phyloP scores from a whole-genome alignment of 2,329 filamentous ascomycete species.

The Pestalotiopsis sp. region DNA sequence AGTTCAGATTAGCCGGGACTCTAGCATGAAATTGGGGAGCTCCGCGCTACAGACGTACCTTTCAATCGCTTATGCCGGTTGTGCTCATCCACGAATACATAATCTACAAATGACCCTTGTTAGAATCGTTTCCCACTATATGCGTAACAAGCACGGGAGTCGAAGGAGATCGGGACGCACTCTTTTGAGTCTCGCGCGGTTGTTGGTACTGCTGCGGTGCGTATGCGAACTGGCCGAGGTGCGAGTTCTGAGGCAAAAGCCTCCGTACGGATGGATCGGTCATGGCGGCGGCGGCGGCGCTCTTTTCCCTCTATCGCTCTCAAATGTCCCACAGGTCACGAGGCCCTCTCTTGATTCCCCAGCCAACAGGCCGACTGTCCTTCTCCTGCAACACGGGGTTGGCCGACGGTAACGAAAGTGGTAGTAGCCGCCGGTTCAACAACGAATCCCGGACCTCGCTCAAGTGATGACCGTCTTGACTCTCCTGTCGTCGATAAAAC shows the following conservation, averaged over 20 bases:
- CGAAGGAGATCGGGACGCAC: slow-evolving; percentile 50
- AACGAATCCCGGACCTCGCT: background rate
- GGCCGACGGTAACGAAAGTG: background rate
- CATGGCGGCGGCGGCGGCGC: slow-evolving; percentile 50
- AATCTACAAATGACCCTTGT: slow-evolving; percentile 61
- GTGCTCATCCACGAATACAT: slow-evolving; percentile 99
- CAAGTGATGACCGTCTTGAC: background rate
- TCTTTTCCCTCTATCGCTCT: background rate
- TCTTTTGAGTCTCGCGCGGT: slow-evolving; percentile 80
- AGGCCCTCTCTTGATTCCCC: background rate
- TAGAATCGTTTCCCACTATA: slow-evolving; percentile 12
- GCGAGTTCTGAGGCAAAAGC: slow-evolving; percentile 67
- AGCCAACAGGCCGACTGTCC: background rate
- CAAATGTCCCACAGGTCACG: background rate
- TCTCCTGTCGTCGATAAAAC: background rate
- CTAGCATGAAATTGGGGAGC: background rate
- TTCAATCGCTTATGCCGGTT: slow-evolving; percentile 97
- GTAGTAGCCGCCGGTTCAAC: background rate
- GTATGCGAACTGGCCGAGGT: slow-evolving; percentile 78
- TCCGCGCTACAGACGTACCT: slow-evolving; percentile 55
- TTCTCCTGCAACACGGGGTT: background rate
- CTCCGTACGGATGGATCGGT: slow-evolving; percentile 64
- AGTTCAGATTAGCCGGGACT: background rate
- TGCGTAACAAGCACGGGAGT: background rate
- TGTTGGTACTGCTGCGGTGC: slow-evolving; percentile 62